Evolutionary conservation across 2,329 filamentous ascomycete species (phyloP), one percentile per base, ranked within the genome.

Genomic region (Verticillium isaacii): DNA sequence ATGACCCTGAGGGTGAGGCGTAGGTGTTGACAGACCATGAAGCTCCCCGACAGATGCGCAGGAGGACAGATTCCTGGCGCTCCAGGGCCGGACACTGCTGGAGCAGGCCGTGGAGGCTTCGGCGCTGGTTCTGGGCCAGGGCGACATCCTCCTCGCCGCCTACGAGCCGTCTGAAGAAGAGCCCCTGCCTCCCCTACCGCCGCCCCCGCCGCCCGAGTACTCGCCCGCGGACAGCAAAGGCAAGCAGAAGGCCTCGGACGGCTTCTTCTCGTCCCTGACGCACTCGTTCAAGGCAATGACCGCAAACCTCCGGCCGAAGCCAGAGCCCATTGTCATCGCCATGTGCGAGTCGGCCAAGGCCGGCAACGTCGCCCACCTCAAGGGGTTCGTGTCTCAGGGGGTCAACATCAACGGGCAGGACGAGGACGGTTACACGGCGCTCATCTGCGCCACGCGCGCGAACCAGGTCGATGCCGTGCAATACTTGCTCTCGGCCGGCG

Each of bases 391-490:
- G 11, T 63, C 66, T 2, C 71, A 76, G 56, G 75, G 75, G 7
- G 73, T 71, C 39, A 75, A 73, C 41, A 69, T 75, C 32, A 72
- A 75, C 59, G 74, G 75, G 3, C 68, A 69, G n/a, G 71, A 77
- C 34, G 75, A 73, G 2, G 65, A 75, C 6, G 71, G 74, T 1
- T 70, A 74, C 36, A 74, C 71, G 0, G 68, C 75, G 1, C 63
- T 77, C 12, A 70, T 72, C 34, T 74, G 74, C 9, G 74, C 75
- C 7, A 69, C 76, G 3, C n/a, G 70, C 0, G 68, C 68, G 0
- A 67, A 75, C 45, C 69, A 74, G n/a, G 64, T 65, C 14, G 68
- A 71, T 0, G 72, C 73, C 0, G 72, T 73, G 15, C 64, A 67
- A 1, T 68, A 74, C 15, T 72, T 79, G 0, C 57, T 79, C 17